Evolutionary conservation across 495 filamentous ascomycete genomes (phyloP), one percentile per base, ranked within the genome.

Genomic region (Penicillium goetzii): DNA sequence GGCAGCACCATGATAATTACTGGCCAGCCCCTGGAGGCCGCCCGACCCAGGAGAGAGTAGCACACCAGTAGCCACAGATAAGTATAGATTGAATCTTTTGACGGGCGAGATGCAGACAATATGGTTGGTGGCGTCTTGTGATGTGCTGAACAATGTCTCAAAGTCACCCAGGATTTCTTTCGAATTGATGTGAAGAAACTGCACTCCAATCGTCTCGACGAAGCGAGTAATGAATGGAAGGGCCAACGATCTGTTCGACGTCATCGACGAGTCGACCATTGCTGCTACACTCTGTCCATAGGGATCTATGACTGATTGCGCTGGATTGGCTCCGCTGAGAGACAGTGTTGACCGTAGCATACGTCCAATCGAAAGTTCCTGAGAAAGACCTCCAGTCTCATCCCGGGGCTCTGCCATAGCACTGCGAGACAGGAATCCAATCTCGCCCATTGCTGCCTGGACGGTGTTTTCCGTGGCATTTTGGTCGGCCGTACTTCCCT

Each of bases 381-480:
- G 62, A 0, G 69, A 65, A 19, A 68, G 63, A 5, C 61, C 64
- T n/a, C 59, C 61, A 6, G 30, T 58, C 25, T 63, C 69, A 54
- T 72, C 67, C 9, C 67, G 67, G 2, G 69, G 69, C 52, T 74
- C 72, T 23, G 72, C 72, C 72, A 74, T 74, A 0, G 72, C 72
- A 68, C 62, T 74, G 32, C 67, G 67, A 2, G 72, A 74, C 43
- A 74, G 53, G 19, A 72, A 69, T 8, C 72, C 67, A 49, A 74
- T 72, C 49, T 74, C 69, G 0, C 72, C 67, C 72, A 74, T 70
- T 0, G 72, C 72, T 45, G 61, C 61, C 38, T 72, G 65, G 21
- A 74, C 61, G 4, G 68, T 64, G n/a, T 50, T 30, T 5, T 70
- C 64, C 0, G 58, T 25, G n/a, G 50, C 34, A 47, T 58, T 57